These are phyloP conservation scores for Chytriomyces sp. DNA, from an alignment of 192 early-diverging fungal species.

Conservation along the genomic window DNA sequence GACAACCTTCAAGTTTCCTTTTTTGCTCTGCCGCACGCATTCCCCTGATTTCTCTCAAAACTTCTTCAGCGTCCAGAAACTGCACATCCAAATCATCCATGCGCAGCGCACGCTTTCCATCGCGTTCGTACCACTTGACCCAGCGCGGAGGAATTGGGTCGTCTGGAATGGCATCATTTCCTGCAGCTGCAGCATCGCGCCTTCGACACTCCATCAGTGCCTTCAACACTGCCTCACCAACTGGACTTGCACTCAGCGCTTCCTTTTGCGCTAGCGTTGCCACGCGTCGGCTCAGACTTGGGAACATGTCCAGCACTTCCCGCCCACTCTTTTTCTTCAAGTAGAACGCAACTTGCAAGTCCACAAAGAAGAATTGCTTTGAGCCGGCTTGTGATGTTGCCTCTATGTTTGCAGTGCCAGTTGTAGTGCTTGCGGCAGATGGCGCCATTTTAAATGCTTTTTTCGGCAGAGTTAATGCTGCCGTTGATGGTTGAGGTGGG, in stretches of 20 bases:
- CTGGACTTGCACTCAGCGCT: constrained; percentile 38
- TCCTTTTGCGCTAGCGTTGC: constrained; percentile 50
- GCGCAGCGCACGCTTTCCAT: constrained; percentile 30
- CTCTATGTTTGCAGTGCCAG: background rate
- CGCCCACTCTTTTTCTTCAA: constrained; percentile 48
- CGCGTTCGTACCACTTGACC: constrained; percentile 33
- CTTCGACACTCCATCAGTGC: constrained; percentile 13
- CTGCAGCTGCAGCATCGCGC: background rate
- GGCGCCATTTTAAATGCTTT: constrained; percentile 7
- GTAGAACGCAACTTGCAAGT: constrained; percentile 56
- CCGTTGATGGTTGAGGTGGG: constrained; percentile 11
- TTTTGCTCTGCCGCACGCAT: background rate
- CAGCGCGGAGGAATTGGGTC: constrained; percentile 32
- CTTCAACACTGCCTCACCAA: constrained; percentile 31
- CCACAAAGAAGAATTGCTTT: constrained; percentile 34
- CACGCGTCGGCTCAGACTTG: constrained; percentile 42
- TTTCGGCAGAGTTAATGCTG: constrained; percentile 3
- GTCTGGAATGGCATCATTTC: background rate
- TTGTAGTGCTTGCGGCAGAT: background rate
- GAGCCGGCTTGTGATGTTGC: background rate
- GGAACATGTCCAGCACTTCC: constrained; percentile 49
- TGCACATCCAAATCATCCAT: constrained; percentile 45
- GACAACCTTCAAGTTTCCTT: background rate
- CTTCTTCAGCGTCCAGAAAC: constrained; percentile 44
- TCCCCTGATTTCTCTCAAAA: constrained; percentile 27